A percentile compares a stretch with the other conserved stretches of the same genome.
Conservation (phyloP, 139 green algal genomes). For the Chlamydomonas sphaeroides region DNA sequence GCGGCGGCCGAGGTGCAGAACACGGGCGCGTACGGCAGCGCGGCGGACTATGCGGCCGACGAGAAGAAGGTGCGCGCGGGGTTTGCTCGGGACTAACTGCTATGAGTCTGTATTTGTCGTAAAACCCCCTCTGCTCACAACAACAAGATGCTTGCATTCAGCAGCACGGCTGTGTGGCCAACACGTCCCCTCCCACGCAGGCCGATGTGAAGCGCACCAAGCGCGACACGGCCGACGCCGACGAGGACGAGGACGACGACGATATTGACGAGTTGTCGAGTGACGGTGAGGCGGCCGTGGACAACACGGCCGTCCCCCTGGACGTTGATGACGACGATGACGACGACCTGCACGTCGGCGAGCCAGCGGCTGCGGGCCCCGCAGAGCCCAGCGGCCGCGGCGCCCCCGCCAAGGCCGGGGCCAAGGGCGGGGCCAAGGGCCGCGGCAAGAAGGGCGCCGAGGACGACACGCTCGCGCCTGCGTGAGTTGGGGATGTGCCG, state of each 20-base stretch:
- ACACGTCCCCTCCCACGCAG: too few species aligned
- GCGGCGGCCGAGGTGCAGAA: conserved; percentile 23
- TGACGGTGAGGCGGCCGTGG: conserved; percentile 39
- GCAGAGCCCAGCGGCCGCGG: not conserved
- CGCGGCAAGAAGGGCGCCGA: too few species aligned
- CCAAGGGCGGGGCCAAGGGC: not conserved
- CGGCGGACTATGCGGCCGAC: not conserved
- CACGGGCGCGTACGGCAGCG: conserved; percentile 18
- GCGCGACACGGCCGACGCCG: not conserved
- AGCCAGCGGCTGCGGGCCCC: conserved; percentile 5
- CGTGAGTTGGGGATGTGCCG: too few species aligned
- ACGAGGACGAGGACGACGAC: conserved; percentile 44
- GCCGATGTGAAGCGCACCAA: conserved; percentile 39
- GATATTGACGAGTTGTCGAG: conserved; percentile 9
- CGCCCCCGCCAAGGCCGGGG: conserved; percentile 4
- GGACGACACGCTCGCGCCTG: too few species aligned
- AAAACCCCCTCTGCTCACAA: too few species aligned
- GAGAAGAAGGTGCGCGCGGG: too few species aligned
- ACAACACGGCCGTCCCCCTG: not conserved
- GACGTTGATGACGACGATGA: not conserved
- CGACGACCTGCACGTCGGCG: conserved; percentile 7
- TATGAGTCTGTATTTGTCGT: too few species aligned
- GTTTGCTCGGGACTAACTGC: too few species aligned
- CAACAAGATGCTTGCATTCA: too few species aligned
- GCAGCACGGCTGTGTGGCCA: too few species aligned